Evolutionary conservation across 2,329 filamentous ascomycete species (phyloP).

Genomic region (Cladorrhinum sp.): DNA sequence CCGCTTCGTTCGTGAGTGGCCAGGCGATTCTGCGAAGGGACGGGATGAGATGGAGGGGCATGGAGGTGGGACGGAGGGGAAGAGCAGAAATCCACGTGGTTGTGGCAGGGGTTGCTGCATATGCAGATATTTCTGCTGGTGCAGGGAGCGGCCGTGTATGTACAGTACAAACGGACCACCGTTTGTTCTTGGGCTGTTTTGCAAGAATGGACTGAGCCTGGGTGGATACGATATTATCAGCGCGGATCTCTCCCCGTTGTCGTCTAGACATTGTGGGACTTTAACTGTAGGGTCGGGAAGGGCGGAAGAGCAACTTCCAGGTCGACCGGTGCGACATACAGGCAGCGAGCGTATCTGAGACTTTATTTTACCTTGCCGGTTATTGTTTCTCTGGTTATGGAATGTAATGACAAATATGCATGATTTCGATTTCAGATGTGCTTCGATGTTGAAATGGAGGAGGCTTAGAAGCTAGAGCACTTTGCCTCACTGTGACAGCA

Average conservation of each 20-base stretch:
- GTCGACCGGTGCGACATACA: too few relatives aligned
- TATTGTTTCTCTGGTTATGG: too few relatives aligned
- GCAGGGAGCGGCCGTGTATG: background rate
- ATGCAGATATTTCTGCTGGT: background rate
- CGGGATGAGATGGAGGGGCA: background rate
- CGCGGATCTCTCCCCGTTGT: background rate
- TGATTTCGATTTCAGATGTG: background rate
- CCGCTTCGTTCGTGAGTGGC: slow-evolving; percentile 16
- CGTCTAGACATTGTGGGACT: background rate
- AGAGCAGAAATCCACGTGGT: background rate
- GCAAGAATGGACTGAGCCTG: background rate
- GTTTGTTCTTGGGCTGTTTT: background rate
- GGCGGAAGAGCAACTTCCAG: too few relatives aligned
- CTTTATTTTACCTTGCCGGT: too few relatives aligned
- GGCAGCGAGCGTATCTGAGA: too few relatives aligned
- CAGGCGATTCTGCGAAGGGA: background rate
- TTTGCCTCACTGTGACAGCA: background rate
- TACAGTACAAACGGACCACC: background rate
- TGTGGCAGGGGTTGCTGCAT: background rate
- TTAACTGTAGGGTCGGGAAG: background rate
- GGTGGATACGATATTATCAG: background rate
- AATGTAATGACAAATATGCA: background rate
- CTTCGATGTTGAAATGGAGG: background rate
- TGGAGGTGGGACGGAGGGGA: background rate
- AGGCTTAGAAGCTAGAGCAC: background rate